Conservation (phyloP, 768 basidiomycete species). For the Suillus discolor region DNA sequence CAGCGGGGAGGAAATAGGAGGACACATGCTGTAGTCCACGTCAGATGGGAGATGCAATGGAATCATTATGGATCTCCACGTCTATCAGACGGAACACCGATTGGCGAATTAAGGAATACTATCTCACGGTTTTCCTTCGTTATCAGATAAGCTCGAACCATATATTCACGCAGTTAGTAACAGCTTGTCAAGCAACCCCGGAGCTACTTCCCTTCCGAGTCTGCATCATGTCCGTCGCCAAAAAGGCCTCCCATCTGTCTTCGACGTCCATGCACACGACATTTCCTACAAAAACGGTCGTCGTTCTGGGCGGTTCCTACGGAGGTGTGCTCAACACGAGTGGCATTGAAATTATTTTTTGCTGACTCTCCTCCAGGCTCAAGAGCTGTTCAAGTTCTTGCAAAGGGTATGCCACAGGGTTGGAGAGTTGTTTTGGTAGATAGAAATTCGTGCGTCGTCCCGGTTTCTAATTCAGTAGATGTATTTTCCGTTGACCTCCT, state of each 20-base stretch:
- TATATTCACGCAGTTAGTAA: background rate
- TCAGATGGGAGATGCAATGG: too few relatives aligned
- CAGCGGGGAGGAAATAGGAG: too few relatives aligned
- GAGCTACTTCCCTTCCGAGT: background rate
- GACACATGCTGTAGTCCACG: too few relatives aligned
- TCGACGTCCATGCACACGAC: background rate
- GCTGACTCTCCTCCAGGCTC: conserved; percentile 38
- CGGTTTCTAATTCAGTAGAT: background rate
- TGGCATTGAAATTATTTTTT: conserved; percentile 7
- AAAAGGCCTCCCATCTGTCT: background rate
- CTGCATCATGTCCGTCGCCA: background rate
- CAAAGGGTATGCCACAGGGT: conserved; percentile 47
- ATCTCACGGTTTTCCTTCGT: too few relatives aligned
- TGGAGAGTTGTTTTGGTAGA: conserved; percentile 63
- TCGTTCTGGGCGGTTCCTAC: conserved; percentile 58
- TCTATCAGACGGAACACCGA: too few relatives aligned
- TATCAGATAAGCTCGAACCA: background rate
- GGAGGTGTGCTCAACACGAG: conserved; percentile 42
- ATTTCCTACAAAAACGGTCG: conserved; percentile 40
- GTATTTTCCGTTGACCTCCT: background rate
- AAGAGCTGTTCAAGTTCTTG: conserved; percentile 51
- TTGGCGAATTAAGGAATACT: too few relatives aligned
- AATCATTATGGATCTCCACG: too few relatives aligned
- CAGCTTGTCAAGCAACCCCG: background rate
- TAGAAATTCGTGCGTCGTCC: conserved; percentile 52